Evolutionary conservation across 2,329 filamentous ascomycete species (phyloP).

Genomic region (Bertia moriformis): DNA sequence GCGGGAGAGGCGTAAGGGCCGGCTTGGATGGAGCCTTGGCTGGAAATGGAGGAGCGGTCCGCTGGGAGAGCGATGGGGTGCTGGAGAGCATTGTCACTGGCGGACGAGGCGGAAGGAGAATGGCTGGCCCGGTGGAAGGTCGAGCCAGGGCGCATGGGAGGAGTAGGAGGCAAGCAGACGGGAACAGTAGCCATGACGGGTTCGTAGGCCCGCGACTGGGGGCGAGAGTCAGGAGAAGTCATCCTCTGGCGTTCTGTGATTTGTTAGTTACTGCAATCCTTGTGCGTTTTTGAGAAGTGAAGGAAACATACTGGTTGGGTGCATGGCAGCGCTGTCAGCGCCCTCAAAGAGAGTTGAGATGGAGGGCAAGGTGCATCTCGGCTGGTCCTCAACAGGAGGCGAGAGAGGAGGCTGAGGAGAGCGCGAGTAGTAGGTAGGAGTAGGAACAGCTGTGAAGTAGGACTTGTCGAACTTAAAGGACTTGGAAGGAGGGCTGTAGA

Average conservation of each 20-base stretch:
- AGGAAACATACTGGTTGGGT: neutral
- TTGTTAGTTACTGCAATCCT: constrained; percentile 7
- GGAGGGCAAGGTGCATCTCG: neutral
- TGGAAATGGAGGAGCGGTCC: neutral
- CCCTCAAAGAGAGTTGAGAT: neutral
- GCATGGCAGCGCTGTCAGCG: neutral
- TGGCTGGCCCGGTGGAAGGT: neutral
- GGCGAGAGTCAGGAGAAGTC: neutral
- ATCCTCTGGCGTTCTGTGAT: neutral
- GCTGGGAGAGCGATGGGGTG: neutral
- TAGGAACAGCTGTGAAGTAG: neutral
- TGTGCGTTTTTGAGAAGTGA: neutral
- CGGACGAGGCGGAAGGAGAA: neutral
- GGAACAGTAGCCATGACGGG: neutral
- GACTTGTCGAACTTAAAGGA: no score
- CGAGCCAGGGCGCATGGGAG: neutral
- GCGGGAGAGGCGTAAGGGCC: neutral
- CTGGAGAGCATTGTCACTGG: neutral
- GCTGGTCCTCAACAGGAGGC: neutral
- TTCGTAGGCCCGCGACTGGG: neutral
- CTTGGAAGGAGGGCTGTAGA: no score
- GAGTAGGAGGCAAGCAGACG: neutral
- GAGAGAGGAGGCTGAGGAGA: neutral
- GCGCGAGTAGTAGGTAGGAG: neutral
- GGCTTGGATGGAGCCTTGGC: neutral